Base-by-base conservation (phyloP, 352 stramenopile genomes). In the Pythium brassicae region DNA sequence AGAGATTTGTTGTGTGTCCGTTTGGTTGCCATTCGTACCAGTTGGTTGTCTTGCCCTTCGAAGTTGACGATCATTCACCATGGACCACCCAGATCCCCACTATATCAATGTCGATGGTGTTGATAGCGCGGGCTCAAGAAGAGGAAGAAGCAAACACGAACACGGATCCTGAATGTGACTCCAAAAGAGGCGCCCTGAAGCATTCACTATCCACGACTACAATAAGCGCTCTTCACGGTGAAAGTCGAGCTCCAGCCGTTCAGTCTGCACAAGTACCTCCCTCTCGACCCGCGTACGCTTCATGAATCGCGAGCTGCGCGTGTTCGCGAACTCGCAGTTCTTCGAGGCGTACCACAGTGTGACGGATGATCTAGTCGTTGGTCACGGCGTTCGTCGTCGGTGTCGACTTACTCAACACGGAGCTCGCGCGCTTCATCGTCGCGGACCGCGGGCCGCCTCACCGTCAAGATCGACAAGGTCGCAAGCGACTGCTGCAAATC, bases 381-480 rank as follows among this genome's bases (percentile, higher is more conserved):
- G 92, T 96, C 1, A 61, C 69, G 22, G 89, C 93, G n/a, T 99
- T 99, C 79, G 97, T 97, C 44, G 90, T 99, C 8, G 86, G 74
- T 7, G 71, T 92, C 15, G 80, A 87, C 27, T 99, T 99, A 62
- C 69, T 99, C 50, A 97, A 99, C 79, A 85, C 77, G 53, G 96
- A 99, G 66, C 87, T 99, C 12, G 96, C 94, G 57, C 88, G 94
- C 49, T 99, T 99, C 74, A 99, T 99, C 66, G 95, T 96, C 2
- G 92, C 95, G 1, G 92, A 94, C 96, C 2, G 92, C 95, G 1
- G 92, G 95, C 2, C 86, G 97, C 34, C 72, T 99, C 48, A 98
- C 97, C 62, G 97, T 97, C 50, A 99, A 99, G 78, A 99, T 99
- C 73, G 97, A 99, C 76, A 99, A 99, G 78, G 96, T 98, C 44